Percentiles rank a stretch among this genome's conserved stretches.
Evolutionary conservation across 1,139 yeast genomes (phyloP).

Genomic region (Geotrichum aggregatum): DNA sequence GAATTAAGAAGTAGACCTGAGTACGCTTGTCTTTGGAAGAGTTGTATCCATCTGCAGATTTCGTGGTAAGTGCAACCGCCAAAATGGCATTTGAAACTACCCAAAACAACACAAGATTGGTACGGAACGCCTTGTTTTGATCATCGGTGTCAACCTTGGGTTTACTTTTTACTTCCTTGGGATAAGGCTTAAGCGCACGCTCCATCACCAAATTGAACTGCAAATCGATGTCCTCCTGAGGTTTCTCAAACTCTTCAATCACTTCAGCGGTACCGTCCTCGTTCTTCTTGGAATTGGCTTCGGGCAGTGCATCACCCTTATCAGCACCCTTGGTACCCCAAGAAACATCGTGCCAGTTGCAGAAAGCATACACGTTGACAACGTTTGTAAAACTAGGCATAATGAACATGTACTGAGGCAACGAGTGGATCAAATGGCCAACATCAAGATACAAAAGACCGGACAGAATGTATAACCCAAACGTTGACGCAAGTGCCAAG

Average conservation of each 20-base stretch:
- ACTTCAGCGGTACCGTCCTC: slow-evolving; percentile 66
- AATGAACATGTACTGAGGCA: slow-evolving; percentile 77
- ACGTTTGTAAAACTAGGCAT: slow-evolving; percentile 89
- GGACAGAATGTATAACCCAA: slow-evolving; percentile 77
- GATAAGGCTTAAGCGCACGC: slow-evolving; percentile 45
- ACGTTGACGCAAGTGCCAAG: slow-evolving; percentile 83
- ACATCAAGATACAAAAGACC: slow-evolving; percentile 76
- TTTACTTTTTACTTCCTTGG: slow-evolving; percentile 33
- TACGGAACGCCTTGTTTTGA: slow-evolving; percentile 68
- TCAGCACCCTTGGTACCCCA: slow-evolving; percentile 97
- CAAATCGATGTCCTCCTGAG: slow-evolving; percentile 61
- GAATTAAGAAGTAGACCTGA: slow-evolving; percentile 60
- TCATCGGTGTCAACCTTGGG: slow-evolving; percentile 46
- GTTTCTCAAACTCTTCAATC: slow-evolving; percentile 65
- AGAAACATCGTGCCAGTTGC: slow-evolving; percentile 92
- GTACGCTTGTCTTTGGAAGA: slow-evolving; percentile 40
- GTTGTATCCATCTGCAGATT: slow-evolving; percentile 27
- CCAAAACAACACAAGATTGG: slow-evolving; percentile 78
- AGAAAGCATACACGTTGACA: slow-evolving; percentile 71
- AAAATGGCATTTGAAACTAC: slow-evolving; percentile 68
- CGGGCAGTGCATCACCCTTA: slow-evolving; percentile 57
- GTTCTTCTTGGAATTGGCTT: slow-evolving; percentile 48
- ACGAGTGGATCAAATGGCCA: slow-evolving; percentile 89
- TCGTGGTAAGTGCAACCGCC: slow-evolving; percentile 56
- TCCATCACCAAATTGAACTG: slow-evolving; percentile 44